phyloP scores from a whole-genome alignment of 2,329 filamentous ascomycete species.

The Cercospora janseana region DNA sequence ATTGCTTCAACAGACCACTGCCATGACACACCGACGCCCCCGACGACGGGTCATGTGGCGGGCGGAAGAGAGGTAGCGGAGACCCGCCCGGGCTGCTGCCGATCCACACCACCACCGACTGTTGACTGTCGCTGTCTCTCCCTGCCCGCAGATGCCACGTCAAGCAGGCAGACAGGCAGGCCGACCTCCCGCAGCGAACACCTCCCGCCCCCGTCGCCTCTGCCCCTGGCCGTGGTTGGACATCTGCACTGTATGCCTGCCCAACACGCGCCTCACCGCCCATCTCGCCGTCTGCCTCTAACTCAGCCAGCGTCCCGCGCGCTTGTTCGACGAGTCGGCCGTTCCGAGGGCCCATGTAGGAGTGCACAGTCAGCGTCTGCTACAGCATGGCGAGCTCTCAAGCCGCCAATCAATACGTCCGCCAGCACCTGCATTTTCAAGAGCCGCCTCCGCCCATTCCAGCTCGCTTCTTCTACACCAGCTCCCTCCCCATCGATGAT shows the following conservation, averaged over 20 bases:
- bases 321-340: conserved; percentile 1
- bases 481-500: conserved; percentile 40
- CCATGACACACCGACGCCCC: neutral
- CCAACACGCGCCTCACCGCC: neutral
- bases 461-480: conserved; percentile 42
- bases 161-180: too few relatives aligned
- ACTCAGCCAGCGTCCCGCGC: neutral
- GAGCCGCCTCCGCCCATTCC: conserved; percentile 38
- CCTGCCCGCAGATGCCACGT: conserved; percentile 1
- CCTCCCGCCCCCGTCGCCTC: neutral
- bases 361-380: conserved; percentile 9
- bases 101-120: too few relatives aligned
- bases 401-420: conserved; percentile 40
- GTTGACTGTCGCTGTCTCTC: neutral
- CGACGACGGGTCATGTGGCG: conserved; percentile 1
- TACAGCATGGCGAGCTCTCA: conserved; percentile 13
- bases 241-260: neutral
- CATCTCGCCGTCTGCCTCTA: neutral
- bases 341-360: neutral
- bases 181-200: neutral
- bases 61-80: conserved; percentile 3
- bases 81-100: neutral
- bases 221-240: neutral
- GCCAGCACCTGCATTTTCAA: conserved; percentile 44
- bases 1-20: neutral